Evolutionary conservation across 2,329 filamentous ascomycete species (phyloP), one percentile per base, ranked within the genome.

Genomic region (Akanthomyces uredinophilus): DNA sequence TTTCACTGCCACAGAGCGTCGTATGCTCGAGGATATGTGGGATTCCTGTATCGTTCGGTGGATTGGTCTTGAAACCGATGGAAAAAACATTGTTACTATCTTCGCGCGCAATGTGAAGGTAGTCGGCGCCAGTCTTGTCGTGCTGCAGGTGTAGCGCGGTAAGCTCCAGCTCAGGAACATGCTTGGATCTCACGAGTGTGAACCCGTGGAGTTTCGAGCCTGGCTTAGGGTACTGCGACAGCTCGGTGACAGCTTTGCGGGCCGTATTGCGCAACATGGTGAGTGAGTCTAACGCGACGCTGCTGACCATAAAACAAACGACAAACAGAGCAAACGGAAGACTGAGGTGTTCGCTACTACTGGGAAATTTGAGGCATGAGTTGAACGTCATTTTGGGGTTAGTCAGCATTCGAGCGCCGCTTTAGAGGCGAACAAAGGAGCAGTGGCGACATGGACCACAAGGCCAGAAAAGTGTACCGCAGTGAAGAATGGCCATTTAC

Each of bases 51-150:
- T 95, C 92, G 76, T 99, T 92, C 10, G 93, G 93, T 20, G 95
- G 95, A 73, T 98, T 98, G 27, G 95, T 99, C 84, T 97, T 97
- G 86, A 99, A 99, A 58, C 93, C 95, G 71, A 99, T 96, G 43
- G 93, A 96, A 78, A 99, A 99, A 73, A 98, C 95, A 90, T 99
- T 99, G 79, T 99, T 99, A 80, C 89, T 90, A 73, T 99, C 95
- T 63, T 98, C 92, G 68, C 94, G 84, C 18, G 93, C 94, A 69
- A 99, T 89, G 77, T 99, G 95, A 52, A 99, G 83, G 73, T 98
- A 97, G 68, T 99, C 92, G 66, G 95, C 95, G 64, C 93, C 92
- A 0, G 95, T 99, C 80, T 93, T 93, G 78, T 98, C 91, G 73
- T 99, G 95, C 70, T 91, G 88, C 65, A 99, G 83, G 66, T 96